phyloP scores from a whole-genome alignment of 306 rosid species.

The Acacia acuminata region DNA sequence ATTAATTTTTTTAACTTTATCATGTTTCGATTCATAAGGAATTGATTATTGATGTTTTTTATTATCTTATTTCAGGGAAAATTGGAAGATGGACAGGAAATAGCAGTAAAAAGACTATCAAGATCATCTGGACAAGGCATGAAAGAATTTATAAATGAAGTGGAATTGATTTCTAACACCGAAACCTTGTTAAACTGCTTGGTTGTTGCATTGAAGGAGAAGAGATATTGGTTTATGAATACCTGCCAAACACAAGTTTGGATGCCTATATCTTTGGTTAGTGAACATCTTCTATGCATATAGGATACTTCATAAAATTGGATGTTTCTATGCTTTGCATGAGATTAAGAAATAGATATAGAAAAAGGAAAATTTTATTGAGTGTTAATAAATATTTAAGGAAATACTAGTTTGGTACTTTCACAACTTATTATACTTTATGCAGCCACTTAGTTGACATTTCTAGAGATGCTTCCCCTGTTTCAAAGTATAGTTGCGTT shows the following conservation, averaged over 20 bases:
- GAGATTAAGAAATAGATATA: background rate
- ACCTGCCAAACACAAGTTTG: slow-evolving; percentile 28
- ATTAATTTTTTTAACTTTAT: background rate
- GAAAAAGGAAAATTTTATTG: background rate
- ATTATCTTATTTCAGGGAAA: slow-evolving; percentile 6
- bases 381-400: background rate
- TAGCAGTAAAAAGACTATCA: slow-evolving; percentile 22
- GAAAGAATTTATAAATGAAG: slow-evolving; percentile 32
- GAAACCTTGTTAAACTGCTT: slow-evolving; percentile 30
- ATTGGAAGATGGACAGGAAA: slow-evolving; percentile 6
- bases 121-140: slow-evolving; percentile 25
- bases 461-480: background rate
- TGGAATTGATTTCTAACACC: slow-evolving; percentile 28
- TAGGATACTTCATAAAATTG: background rate
- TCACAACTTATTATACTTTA: background rate
- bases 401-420: background rate
- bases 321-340: background rate
- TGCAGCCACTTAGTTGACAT: background rate
- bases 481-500: too few species aligned
- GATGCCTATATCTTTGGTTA: slow-evolving; percentile 30
- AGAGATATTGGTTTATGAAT: slow-evolving; percentile 29
- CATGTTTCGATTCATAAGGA: background rate
- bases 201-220: slow-evolving; percentile 31
- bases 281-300: background rate
- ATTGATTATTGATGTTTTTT: background rate